Conservation (phyloP, 768 basidiomycete species). For the Lentinula raphanica region DNA sequence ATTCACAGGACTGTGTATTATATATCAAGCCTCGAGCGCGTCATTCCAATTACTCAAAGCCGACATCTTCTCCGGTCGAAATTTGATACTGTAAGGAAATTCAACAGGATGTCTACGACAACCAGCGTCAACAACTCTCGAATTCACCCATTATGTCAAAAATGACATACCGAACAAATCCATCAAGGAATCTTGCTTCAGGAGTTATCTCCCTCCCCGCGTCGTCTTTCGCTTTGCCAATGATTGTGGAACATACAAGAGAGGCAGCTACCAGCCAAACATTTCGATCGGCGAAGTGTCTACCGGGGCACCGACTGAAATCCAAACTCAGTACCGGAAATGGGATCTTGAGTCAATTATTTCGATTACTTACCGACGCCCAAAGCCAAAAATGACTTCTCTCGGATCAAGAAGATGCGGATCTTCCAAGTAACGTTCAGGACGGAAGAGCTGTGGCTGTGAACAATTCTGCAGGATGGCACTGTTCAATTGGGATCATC, state of each 20-base stretch:
- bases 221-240: slow-evolving; percentile 35
- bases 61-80: slow-evolving; percentile 22
- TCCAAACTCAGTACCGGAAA: not conserved
- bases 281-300: slow-evolving; percentile 44
- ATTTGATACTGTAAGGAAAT: slow-evolving; percentile 41
- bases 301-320: slow-evolving; percentile 49
- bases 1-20: too few relatives aligned
- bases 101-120: slow-evolving; percentile 45
- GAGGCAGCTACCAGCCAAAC: slow-evolving; percentile 42
- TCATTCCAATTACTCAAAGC: not conserved
- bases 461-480: slow-evolving; percentile 39
- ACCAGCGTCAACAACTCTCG: too few relatives aligned
- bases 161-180: slow-evolving; percentile 41
- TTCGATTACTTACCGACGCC: slow-evolving; percentile 36
- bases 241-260: slow-evolving; percentile 41
- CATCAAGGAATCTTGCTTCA: slow-evolving; percentile 31
- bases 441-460: slow-evolving; percentile 41
- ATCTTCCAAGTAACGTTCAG: slow-evolving; percentile 43
- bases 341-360: not conserved
- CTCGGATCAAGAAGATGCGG: slow-evolving; percentile 39
- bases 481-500: slow-evolving; percentile 17
- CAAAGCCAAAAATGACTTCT: slow-evolving; percentile 53
- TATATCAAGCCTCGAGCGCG: too few relatives aligned
- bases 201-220: slow-evolving; percentile 37
- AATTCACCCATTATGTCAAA: not conserved